Evolutionary conservation across 2,329 filamentous ascomycete genomes (phyloP).

Genomic region (Geoglossum cookeanum): DNA sequence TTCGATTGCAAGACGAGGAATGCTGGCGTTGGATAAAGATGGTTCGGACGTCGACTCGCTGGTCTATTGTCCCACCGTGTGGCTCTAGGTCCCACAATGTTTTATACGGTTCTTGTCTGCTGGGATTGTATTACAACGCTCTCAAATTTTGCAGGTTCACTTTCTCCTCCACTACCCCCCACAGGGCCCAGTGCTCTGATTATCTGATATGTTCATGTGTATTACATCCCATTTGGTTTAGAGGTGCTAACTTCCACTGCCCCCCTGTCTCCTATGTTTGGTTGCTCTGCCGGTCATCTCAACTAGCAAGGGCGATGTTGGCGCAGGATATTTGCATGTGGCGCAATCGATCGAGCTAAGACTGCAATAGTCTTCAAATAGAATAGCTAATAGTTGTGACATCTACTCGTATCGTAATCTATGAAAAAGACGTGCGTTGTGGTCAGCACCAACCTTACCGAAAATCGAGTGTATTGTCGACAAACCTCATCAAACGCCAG

Average conservation of each 20-base stretch:
- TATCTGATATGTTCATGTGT: not conserved
- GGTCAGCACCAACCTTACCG: not conserved
- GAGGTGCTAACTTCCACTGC: not conserved
- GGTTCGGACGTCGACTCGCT: not conserved
- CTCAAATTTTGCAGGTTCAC: not conserved
- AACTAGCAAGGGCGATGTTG: not conserved
- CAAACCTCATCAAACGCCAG: not conserved
- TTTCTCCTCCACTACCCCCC: not conserved
- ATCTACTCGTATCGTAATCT: not conserved
- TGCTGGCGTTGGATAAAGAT: constrained; percentile 1
- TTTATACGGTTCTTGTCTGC: not conserved
- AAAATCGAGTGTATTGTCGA: not conserved
- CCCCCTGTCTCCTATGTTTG: not conserved
- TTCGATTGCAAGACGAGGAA: not conserved
- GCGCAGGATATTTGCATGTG: not conserved
- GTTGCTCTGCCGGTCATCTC: not conserved
- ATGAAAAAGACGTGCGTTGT: not conserved
- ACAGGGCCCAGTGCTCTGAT: not conserved
- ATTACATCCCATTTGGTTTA: not conserved
- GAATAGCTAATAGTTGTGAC: constrained; percentile 1
- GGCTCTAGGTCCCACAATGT: not conserved
- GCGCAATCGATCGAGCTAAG: not conserved
- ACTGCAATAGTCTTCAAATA: not conserved
- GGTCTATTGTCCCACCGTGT: not conserved
- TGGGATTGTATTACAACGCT: not conserved